Evolutionary conservation across 2,329 filamentous ascomycete genomes (phyloP).

Genomic region (Aspergillus transmontanensis): DNA sequence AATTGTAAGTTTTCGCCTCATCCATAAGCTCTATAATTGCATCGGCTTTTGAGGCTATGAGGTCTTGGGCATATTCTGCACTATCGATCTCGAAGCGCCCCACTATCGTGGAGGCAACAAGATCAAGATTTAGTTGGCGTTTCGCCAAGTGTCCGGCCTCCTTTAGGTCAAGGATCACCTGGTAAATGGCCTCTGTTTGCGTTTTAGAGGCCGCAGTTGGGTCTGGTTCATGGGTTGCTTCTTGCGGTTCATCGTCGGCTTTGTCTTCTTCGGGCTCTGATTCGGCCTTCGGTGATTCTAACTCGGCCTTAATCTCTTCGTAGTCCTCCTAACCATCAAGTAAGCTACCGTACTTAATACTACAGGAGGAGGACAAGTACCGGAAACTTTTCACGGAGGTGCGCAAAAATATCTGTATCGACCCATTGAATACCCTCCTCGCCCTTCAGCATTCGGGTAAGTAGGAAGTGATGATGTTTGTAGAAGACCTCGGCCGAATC

Average conservation of each 20-base stretch:
- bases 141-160: slow-evolving; percentile 45
- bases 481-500: slow-evolving; percentile 51
- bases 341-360: background rate
- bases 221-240: slow-evolving; percentile 27
- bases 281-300: slow-evolving; percentile 25
- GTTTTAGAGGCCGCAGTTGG: slow-evolving; percentile 30
- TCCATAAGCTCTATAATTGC: slow-evolving; percentile 40
- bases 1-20: slow-evolving; percentile 36
- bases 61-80: slow-evolving; percentile 38
- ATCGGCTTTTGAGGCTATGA: slow-evolving; percentile 37
- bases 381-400: slow-evolving; percentile 47
- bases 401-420: slow-evolving; percentile 46
- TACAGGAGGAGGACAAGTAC: slow-evolving; percentile 29
- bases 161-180: slow-evolving; percentile 41
- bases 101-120: slow-evolving; percentile 34
- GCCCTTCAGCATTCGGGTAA: slow-evolving; percentile 50
- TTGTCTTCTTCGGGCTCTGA: slow-evolving; percentile 21
- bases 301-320: slow-evolving; percentile 30
- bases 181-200: slow-evolving; percentile 42
- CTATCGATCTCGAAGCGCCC: slow-evolving; percentile 38
- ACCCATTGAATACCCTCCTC: slow-evolving; percentile 50
- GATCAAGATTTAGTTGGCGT: slow-evolving; percentile 42
- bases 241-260: slow-evolving; percentile 19
- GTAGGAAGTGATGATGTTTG: slow-evolving; percentile 48
- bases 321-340: slow-evolving; percentile 35